Base-by-base conservation (phyloP, 2,329 filamentous ascomycete genomes). In the Cladosporium austrohemisphaericum region DNA sequence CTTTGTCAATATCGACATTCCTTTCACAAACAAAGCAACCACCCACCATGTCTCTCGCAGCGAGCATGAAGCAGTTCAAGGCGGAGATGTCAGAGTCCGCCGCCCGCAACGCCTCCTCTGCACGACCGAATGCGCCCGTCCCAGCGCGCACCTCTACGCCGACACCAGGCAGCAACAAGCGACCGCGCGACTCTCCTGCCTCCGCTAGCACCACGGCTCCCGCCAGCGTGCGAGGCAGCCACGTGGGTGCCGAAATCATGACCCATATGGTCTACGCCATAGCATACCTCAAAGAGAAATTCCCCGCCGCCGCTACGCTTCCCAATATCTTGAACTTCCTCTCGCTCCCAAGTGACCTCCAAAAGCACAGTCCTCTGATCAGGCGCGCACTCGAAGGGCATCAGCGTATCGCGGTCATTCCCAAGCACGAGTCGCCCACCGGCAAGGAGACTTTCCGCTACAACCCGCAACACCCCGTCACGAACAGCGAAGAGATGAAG, bases 241-340 rank as follows among this genome's bases (percentile, higher is more conserved):
- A 22, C 9, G 84, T 45, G 5, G 89, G 90, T 57, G 78, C 78
- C 52, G 85, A 92, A 68, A 83, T 93, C 66, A 84, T 89, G 74
- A 94, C 90, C 10, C 88, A 95, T 67, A 84, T 96, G 65, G 81
- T 86, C 51, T 95, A 90, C 70, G 88, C 89, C 16, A 84, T 95
- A 65, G 83, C 91, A 55, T 88, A 89, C 65, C 81, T 95, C 71
- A 81, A 81, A 56, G 84, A 84, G 65, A 83, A 85, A 64, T 53
- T 52, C 33, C 80, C 80, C 51, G 72, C 82, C 53, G 72, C 85
- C 49, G 80, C 90, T 65, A 79, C 78, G 28, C 86, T 94, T 52
- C 73, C 79, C 41, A 85, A 92, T 56, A 85, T 96, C 58, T 79
- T 93, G 59, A 80, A 84, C 59, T 93, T 93, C 67, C 76, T 95